Evolutionary conservation across 768 basidiomycete species (phyloP).

Genomic region (Lactifluus hygrophoroides): DNA sequence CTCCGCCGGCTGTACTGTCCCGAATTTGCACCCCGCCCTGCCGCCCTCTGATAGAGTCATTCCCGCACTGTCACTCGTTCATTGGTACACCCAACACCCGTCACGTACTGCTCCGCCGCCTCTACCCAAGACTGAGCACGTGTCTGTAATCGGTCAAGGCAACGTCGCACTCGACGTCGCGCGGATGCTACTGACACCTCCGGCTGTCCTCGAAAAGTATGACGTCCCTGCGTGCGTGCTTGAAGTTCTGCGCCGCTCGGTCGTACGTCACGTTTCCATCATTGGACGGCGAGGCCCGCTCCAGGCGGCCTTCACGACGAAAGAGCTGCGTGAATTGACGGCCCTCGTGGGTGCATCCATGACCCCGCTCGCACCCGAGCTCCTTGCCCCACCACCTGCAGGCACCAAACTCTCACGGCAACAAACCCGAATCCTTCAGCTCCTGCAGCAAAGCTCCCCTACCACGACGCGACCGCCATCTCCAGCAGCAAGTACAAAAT

Average conservation of each 20-base stretch:
- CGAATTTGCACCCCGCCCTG: too few species aligned
- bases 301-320: background rate
- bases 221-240: background rate
- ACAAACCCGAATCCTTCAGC: conserved; percentile 56
- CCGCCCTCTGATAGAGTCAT: too few species aligned
- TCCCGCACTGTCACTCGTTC: too few species aligned
- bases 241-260: background rate
- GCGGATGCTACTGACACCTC: too few species aligned
- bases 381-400: background rate
- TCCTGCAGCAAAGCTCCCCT: conserved; percentile 56
- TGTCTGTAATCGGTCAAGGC: too few species aligned
- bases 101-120: too few species aligned
- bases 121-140: too few species aligned
- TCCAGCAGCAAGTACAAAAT: conserved; percentile 39
- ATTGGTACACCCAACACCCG: too few species aligned
- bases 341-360: background rate
- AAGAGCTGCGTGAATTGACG: background rate
- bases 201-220: too few species aligned
- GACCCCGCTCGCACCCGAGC: background rate
- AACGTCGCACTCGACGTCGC: too few species aligned
- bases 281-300: background rate
- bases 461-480: conserved; percentile 22
- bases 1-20: too few species aligned
- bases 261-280: background rate
- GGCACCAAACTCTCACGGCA: conserved; percentile 41